Base-by-base conservation (phyloP, 169 alveolate genomes). In the Amoebophrya sp. region DNA sequence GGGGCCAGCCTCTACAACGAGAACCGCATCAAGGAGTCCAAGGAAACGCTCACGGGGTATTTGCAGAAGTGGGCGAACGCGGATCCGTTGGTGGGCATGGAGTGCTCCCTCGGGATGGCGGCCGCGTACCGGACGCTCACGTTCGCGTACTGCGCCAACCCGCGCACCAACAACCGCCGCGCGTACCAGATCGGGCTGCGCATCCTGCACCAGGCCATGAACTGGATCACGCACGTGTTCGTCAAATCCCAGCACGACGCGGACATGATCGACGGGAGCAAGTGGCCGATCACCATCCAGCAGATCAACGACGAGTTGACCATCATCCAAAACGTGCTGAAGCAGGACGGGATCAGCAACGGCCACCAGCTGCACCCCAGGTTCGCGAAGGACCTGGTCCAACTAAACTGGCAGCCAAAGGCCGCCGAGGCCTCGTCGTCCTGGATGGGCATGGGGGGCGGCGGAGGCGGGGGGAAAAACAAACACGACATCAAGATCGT, bases 221-320 rank as follows among this genome's bases (percentile, higher is more conserved):
- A 88, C 48, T 88, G 90, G 90, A 23, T 88, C 48, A 88, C 90
- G 15, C 90, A 88, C 45, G 90, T 42, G 10, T 88, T 88, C 50
- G 90, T 88, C 20, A 39, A 88, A 58, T 20, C 40, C 18, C 41
- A 88, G 50, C 41, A 88, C 90, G 90, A 88, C 45, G 90, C 67
- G 23, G 41, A 88, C 45, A 39, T 40, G 90, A 39, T 88, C 29
- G 90, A 88, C 31, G 90, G 45, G 48, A 18, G 40, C 29, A 42
- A 88, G 67, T 88, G 90, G 90, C 90, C 90, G 16, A 88, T 88
- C 1, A 88, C 90, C 90, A 88, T 88, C 38, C 90, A 88, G 58
- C 90, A 88, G 38, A 88, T 88, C 67, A 88, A 88, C 45, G 90
- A 88, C 38, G 90, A 88, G 23, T 58, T 39, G 69, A 88, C 90